Evolutionary conservation across 345 rosid genomes (phyloP).

Genomic region (Eucalyptus curtisii): DNA sequence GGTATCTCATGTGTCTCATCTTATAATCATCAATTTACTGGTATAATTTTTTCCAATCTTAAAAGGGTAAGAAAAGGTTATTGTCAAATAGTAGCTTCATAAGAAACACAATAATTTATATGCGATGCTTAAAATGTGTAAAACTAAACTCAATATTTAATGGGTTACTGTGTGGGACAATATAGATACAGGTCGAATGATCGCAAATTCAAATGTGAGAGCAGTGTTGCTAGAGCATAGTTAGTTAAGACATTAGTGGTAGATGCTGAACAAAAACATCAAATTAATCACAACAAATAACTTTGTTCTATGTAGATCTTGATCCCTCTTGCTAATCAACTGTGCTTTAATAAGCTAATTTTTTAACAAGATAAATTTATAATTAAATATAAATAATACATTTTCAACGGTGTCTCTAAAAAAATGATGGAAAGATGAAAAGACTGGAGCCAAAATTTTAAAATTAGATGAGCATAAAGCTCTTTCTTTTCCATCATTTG

Average conservation of each 20-base stretch:
- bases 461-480: not conserved
- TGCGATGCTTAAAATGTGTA: not conserved
- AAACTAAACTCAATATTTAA: not conserved
- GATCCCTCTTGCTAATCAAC: not conserved
- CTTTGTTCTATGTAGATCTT: not conserved
- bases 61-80: too few relatives aligned
- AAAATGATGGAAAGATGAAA: not conserved
- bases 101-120: not conserved
- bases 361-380: not conserved
- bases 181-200: rapidly evolving
- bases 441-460: not conserved
- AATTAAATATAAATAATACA: too few relatives aligned
- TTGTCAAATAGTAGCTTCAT: not conserved
- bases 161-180: not conserved
- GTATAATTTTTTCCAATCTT: rapidly evolving
- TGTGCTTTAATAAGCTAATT: too few relatives aligned
- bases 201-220: not conserved
- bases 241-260: not conserved
- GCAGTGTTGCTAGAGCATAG: not conserved
- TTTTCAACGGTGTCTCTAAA: not conserved
- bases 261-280: not conserved
- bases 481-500: not conserved
- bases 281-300: not conserved
- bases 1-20: not conserved
- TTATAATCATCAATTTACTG: not conserved